Percentiles rank a stretch among this genome's conserved stretches.
phyloP scores from a whole-genome alignment of 2,329 filamentous ascomycete species.

The Paecilomyces dactylethromorphus region DNA sequence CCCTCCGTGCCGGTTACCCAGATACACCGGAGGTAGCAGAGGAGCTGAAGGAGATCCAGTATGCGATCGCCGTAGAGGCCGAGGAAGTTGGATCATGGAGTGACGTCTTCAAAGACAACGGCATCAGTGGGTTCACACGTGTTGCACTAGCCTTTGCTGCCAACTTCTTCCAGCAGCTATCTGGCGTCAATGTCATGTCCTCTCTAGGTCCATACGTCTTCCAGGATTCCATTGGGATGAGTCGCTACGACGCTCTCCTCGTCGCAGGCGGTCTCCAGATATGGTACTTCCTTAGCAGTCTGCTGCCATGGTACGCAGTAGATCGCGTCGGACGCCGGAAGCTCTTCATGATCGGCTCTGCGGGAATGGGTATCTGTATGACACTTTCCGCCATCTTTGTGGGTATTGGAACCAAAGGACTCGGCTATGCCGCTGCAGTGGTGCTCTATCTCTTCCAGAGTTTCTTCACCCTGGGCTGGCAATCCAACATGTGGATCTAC shows the following conservation, averaged over 20 bases:
- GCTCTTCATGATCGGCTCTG: constrained; percentile 11
- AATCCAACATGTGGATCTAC: constrained; percentile 14
- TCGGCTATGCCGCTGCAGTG: constrained; percentile 13
- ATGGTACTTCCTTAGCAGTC: constrained; percentile 26
- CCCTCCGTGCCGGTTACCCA: constrained; percentile 7
- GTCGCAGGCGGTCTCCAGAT: constrained; percentile 31
- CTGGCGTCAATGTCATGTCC: constrained; percentile 13
- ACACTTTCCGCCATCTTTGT: constrained; percentile 22
- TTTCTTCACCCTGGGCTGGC: constrained; percentile 15
- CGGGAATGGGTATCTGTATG: constrained; percentile 21
- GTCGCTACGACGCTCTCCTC: constrained; percentile 22
- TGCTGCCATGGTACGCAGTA: constrained; percentile 24
- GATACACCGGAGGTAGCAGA: constrained; percentile 8
- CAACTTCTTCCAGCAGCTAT: constrained; percentile 15
- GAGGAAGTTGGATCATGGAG: constrained; percentile 13
- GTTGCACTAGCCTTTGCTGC: constrained; percentile 10
- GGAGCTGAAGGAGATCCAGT: constrained; percentile 14
- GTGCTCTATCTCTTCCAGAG: constrained; percentile 11
- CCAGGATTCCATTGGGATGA: constrained; percentile 35
- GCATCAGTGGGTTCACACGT: constrained; percentile 12
- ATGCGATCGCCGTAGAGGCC: constrained; percentile 11
- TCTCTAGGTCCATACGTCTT: constrained; percentile 30
- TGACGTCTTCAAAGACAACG: constrained; percentile 15
- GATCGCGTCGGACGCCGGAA: constrained; percentile 11
- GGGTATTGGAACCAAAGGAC: constrained; percentile 20